Evolutionary conservation across 306 rosid genomes (phyloP).

Genomic region (Trifolium dubium): DNA sequence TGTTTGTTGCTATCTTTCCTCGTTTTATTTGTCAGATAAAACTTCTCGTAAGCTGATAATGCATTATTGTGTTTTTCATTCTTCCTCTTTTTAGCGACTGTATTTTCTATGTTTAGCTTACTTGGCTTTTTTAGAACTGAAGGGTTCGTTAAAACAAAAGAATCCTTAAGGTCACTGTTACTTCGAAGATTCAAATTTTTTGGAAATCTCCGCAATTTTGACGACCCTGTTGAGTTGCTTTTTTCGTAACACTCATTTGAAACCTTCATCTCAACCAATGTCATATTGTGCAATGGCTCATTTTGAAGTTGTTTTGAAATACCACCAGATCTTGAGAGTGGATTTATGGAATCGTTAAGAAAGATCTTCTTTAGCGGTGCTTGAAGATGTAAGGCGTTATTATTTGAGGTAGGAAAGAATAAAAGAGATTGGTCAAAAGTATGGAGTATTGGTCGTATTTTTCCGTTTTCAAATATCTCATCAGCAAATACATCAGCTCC

Average conservation of each 20-base stretch:
- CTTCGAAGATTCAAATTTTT: neutral
- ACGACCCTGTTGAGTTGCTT: conserved; percentile 6
- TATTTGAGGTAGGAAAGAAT: no score
- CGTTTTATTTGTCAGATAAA: neutral
- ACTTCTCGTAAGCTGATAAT: neutral
- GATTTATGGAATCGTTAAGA: conserved; percentile 28
- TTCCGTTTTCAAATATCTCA: conserved; percentile 62
- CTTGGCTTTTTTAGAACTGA: conserved; percentile 36
- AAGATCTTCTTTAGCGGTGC: conserved; percentile 30
- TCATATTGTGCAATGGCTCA: neutral
- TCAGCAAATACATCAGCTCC: conserved; percentile 38
- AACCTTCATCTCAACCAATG: conserved; percentile 38
- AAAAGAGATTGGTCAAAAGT: conserved; percentile 22
- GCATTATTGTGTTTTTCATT: neutral
- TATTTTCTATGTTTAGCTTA: conserved; percentile 24
- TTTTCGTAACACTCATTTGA: conserved; percentile 41
- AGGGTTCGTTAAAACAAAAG: neutral
- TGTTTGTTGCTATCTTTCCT: neutral
- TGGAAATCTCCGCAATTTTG: neutral
- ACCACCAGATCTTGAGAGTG: neutral
- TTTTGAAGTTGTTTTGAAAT: neutral
- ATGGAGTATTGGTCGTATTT: conserved; percentile 54
- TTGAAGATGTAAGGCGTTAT: no score
- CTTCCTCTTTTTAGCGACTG: neutral
- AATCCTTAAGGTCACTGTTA: neutral